Evolutionary conservation across 768 basidiomycete species (phyloP).

Genomic region (Krasilnikovozyma curviuscula): DNA sequence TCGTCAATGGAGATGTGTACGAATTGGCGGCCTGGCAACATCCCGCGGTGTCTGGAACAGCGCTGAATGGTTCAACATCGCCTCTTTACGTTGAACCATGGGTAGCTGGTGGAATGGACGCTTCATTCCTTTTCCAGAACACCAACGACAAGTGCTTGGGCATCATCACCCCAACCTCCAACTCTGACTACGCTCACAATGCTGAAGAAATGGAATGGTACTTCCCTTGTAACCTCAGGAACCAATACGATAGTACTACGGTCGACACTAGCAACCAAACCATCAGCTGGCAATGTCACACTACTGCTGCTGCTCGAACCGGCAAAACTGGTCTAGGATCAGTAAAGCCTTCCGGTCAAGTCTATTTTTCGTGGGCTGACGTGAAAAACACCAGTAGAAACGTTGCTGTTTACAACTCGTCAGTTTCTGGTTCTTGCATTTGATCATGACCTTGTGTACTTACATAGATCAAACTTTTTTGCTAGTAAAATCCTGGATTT

Average conservation of each 20-base stretch:
- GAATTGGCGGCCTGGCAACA: constrained; percentile 75
- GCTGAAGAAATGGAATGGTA: constrained; percentile 55
- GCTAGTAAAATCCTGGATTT: constrained; percentile 73
- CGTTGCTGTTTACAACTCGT: constrained; percentile 87
- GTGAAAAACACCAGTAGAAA: constrained; percentile 49
- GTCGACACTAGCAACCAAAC: constrained; percentile 56
- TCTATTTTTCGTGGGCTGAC: constrained; percentile 87
- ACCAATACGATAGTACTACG: constrained; percentile 43
- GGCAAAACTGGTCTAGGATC: constrained; percentile 26
- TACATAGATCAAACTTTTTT: neutral
- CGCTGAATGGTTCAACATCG: constrained; percentile 61
- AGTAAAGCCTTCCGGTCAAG: constrained; percentile 45
- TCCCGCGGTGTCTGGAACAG: constrained; percentile 39
- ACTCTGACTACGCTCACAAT: constrained; percentile 17
- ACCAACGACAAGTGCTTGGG: constrained; percentile 64
- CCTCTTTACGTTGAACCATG: constrained; percentile 61
- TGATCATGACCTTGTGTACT: neutral
- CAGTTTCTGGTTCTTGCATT: constrained; percentile 25
- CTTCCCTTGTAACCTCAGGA: constrained; percentile 85
- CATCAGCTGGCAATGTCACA: constrained; percentile 50
- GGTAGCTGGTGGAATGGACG: constrained; percentile 68
- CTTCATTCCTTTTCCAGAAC: constrained; percentile 86
- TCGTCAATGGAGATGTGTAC: constrained; percentile 88
- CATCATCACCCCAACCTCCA: constrained; percentile 44
- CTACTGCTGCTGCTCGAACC: constrained; percentile 35